These are phyloP conservation scores for Pestalotiopsis fici DNA, from an alignment of 2,329 filamentous ascomycete genomes.

Conservation along the genomic window DNA sequence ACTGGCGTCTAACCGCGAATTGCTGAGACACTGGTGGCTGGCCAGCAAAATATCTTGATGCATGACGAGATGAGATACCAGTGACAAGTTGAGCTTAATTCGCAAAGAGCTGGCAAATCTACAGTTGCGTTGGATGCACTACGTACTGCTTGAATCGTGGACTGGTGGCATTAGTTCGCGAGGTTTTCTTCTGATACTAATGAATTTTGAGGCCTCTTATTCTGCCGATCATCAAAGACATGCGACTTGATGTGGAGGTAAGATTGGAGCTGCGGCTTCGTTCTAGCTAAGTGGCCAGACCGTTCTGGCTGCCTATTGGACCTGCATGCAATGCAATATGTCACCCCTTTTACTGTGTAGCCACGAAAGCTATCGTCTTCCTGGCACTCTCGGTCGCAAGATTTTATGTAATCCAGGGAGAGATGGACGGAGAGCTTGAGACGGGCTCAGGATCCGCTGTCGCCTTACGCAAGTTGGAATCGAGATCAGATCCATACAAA, in stretches of 20 bases:
- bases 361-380: not conserved
- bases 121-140: too few species aligned
- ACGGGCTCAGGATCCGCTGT: too few species aligned
- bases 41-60: not conserved
- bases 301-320: conserved; percentile 8
- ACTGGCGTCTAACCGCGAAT: not conserved
- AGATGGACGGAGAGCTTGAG: too few species aligned
- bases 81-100: too few species aligned
- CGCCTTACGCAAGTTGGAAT: too few species aligned
- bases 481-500: not conserved
- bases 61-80: too few species aligned
- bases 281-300: not conserved
- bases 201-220: not conserved
- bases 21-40: not conserved
- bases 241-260: not conserved
- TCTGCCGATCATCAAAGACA: not conserved
- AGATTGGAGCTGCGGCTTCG: not conserved
- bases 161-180: not conserved
- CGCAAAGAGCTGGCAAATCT: too few species aligned
- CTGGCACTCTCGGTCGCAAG: not conserved
- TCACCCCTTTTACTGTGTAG: not conserved
- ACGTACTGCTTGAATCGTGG: too few species aligned
- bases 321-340: not conserved
- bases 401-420: too few species aligned
- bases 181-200: not conserved